phyloP scores from a whole-genome alignment of 805 yeast species.

The Saccharomycopsis selenospora region DNA sequence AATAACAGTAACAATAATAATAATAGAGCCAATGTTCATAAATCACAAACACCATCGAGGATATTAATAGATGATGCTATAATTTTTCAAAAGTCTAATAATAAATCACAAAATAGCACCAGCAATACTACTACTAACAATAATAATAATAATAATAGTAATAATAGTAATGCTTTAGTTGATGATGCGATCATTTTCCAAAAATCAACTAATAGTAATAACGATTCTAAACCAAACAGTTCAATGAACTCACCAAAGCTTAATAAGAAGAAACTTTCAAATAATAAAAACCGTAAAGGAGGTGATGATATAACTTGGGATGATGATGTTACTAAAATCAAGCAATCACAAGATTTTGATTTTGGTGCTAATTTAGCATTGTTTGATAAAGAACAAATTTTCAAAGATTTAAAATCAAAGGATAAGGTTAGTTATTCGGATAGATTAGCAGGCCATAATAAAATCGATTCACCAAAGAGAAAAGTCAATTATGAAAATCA shows the following conservation, averaged over 20 bases:
- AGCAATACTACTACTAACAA: neutral
- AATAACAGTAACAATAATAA: slow-evolving; percentile 22
- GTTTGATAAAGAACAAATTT: slow-evolving; percentile 75
- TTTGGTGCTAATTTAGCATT: slow-evolving; percentile 73
- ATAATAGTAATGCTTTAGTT: neutral
- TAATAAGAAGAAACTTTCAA: slow-evolving; percentile 14
- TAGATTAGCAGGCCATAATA: slow-evolving; percentile 73
- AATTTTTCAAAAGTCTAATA: slow-evolving; percentile 2
- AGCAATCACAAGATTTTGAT: slow-evolving; percentile 63
- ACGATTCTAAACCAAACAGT: neutral
- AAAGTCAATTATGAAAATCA: slow-evolving; percentile 54
- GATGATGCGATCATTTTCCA: slow-evolving; percentile 14
- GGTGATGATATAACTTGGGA: slow-evolving; percentile 40
- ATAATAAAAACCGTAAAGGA: neutral
- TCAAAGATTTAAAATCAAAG: slow-evolving; percentile 61
- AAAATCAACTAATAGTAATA: neutral
- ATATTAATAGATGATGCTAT: slow-evolving; percentile 10
- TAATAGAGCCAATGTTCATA: slow-evolving; percentile 9
- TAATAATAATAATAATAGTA: neutral
- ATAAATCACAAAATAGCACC: neutral
- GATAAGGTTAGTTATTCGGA: slow-evolving; percentile 55
- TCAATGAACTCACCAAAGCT: slow-evolving; percentile 14
- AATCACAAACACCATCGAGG: slow-evolving; percentile 9
- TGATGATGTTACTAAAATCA: slow-evolving; percentile 42
- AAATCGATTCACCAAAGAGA: slow-evolving; percentile 30